Conservation (phyloP, 73 alveolate species). For the Breviolum minutum region DNA sequence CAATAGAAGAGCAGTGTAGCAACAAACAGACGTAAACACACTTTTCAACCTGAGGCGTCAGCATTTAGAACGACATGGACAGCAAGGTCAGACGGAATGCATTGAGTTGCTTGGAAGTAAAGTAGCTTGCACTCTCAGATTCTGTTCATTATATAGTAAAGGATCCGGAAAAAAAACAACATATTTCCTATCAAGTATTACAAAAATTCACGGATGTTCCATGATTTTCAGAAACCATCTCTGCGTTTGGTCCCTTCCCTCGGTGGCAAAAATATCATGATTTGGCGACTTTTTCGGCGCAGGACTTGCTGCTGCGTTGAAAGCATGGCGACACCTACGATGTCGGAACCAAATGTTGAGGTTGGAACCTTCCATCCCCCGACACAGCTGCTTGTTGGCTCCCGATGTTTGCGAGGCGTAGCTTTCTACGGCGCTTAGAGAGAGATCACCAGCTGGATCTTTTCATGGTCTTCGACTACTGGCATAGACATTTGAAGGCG, state of each 20-base stretch:
- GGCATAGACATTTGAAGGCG: conserved; percentile 52
- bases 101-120: not conserved
- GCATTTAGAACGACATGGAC: conserved; percentile 12
- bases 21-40: too few relatives aligned
- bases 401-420: not conserved
- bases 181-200: too few relatives aligned
- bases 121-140: too few relatives aligned
- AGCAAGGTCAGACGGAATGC: not conserved
- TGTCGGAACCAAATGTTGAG: conserved; percentile 11
- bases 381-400: too few relatives aligned
- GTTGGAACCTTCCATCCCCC: not conserved
- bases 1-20: too few relatives aligned
- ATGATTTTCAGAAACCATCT: not conserved
- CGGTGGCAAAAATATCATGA: not conserved
- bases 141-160: too few relatives aligned
- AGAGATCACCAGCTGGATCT: conserved; percentile 16
- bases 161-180: not conserved
- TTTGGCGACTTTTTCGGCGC: too few relatives aligned
- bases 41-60: not conserved
- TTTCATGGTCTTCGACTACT: conserved; percentile 64
- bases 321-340: not conserved
- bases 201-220: not conserved
- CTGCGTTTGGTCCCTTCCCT: not conserved
- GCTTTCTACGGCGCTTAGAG: conserved; percentile 30
- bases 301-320: not conserved